Evolutionary conservation across 768 basidiomycete species (phyloP), one percentile per base, ranked within the genome.

Genomic region (Melanogaster broomeanus): DNA sequence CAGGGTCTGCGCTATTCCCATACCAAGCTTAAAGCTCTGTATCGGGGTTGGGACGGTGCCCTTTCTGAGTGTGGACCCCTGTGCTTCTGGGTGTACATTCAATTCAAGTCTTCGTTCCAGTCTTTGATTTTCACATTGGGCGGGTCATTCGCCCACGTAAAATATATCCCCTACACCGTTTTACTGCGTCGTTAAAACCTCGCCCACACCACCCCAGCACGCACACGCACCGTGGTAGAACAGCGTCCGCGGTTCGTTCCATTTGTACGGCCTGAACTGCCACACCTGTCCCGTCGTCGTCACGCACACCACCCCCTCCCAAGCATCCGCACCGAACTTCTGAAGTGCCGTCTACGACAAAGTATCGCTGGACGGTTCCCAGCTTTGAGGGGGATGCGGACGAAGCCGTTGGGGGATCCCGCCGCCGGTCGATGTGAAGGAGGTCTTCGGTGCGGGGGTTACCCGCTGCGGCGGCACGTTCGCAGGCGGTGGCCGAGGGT

Each of bases 91-190:
- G 39, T 86, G 83, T 12, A 65, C 53, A 45, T 76, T 78, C 25
- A 99, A 74, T n/a, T n/a, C n/a, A n/a, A n/a, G n/a, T n/a, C n/a
- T n/a, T n/a, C 96, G 59, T 98, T 98, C 97, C 97, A 98, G 54
- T 96, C 93, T 67, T 89, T 89, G 56, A 96, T 89, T 57, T 88
- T 91, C 0, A 83, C 68, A 56, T 97, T 96, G 19, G 88, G 85
- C 8, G 92, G 89, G 59, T 97, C 94, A 60, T 93, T 93, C 39
- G 88, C 81, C 90, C 93, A 94, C n/a, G 92, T 83, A 19, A 98
- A 87, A 67, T 97, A 93, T 22, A 99, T 79, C 2, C 97, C 97
- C 69, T 96, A 96, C 24, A 99, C 96, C 98, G 58, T 12, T 2
- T 19, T 12, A 27, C 13, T 48, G 18, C 33, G 13, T 50, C 35